phyloP scores from a whole-genome alignment of 2,329 filamentous ascomycete genomes.

The Colletotrichum lindemuthianum region DNA sequence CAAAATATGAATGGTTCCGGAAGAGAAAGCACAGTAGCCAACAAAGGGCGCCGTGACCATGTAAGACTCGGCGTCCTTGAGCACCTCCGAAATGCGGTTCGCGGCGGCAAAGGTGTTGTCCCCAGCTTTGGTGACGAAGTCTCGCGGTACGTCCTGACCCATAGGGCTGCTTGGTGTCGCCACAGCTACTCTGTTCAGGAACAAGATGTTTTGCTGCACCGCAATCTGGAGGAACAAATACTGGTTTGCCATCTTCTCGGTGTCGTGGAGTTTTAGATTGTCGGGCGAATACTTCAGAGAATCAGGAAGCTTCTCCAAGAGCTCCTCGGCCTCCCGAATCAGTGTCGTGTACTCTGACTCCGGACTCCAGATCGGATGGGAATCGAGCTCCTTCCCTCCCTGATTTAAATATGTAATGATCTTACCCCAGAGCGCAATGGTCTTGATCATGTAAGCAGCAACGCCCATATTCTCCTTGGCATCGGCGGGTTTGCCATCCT shows the following conservation, averaged over 20 bases:
- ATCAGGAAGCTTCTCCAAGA: conserved; percentile 75
- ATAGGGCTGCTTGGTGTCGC: conserved; percentile 73
- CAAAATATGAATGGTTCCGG: conserved; percentile 93
- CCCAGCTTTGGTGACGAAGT: conserved; percentile 81
- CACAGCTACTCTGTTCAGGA: conserved; percentile 88
- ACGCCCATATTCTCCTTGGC: conserved; percentile 91
- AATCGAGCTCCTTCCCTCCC: conserved; percentile 83
- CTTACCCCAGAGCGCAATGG: conserved; percentile 88
- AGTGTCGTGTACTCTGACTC: conserved; percentile 81
- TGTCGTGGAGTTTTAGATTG: conserved; percentile 86
- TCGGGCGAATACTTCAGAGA: conserved; percentile 79
- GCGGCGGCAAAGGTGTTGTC: conserved; percentile 84
- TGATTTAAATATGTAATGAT: conserved; percentile 92
- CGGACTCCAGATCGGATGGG: conserved; percentile 81
- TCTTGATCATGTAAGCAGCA: conserved; percentile 86
- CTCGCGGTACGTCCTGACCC: conserved; percentile 76
- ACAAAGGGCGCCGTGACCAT: conserved; percentile 90
- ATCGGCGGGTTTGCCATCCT: conserved; percentile 72
- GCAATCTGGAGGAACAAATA: conserved; percentile 93
- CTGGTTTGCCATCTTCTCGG: conserved; percentile 87
- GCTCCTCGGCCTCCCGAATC: conserved; percentile 75
- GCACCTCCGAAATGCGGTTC: conserved; percentile 84
- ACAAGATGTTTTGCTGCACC: conserved; percentile 88
- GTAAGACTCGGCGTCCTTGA: conserved; percentile 82
- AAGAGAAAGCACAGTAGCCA: conserved; percentile 93